phyloP scores from a whole-genome alignment of 148 eudicot genomes.

The Rhododendron mucronatum region DNA sequence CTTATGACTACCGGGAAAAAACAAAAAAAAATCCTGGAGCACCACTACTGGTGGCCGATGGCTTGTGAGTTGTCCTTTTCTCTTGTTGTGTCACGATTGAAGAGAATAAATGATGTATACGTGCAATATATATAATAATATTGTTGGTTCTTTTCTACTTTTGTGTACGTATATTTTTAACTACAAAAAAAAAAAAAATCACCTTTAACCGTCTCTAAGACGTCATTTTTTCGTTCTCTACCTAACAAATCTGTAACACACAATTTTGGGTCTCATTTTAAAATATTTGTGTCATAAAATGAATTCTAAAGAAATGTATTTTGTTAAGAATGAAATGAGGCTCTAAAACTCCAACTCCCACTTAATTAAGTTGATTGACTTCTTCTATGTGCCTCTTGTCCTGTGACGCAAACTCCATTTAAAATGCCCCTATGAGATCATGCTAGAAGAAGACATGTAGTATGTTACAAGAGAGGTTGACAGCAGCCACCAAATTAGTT shows the following conservation, averaged over 20 bases:
- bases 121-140: background rate
- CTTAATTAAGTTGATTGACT: background rate
- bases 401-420: background rate
- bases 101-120: background rate
- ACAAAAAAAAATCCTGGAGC: too few species aligned
- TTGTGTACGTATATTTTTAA: too few species aligned
- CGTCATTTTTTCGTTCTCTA: background rate
- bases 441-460: background rate
- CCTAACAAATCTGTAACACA: background rate
- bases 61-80: background rate
- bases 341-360: background rate
- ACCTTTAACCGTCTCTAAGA: background rate
- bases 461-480: background rate
- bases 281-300: too few species aligned
- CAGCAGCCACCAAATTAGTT: background rate
- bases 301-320: too few species aligned
- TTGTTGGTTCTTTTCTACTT: too few species aligned
- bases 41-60: background rate
- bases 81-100: background rate
- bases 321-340: background rate
- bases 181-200: too few species aligned
- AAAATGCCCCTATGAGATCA: background rate
- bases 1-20: background rate
- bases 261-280: background rate
- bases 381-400: background rate